Conservation (phyloP, 352 stramenopile genomes). For the Phytophthora lateralis region DNA sequence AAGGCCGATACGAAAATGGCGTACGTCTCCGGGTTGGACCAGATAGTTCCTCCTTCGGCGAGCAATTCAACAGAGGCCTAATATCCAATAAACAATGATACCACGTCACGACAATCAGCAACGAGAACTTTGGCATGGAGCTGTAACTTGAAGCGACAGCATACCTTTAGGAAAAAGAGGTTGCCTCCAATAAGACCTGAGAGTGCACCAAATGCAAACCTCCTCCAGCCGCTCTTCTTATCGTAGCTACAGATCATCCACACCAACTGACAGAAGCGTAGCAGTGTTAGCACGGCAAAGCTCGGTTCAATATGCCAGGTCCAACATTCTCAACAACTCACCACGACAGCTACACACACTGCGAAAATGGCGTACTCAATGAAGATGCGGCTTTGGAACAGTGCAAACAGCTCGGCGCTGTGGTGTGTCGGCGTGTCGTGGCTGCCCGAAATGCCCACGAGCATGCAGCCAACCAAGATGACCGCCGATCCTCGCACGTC, state of each 20-base stretch:
- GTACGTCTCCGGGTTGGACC: slow-evolving; percentile 72
- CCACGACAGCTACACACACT: slow-evolving; percentile 38
- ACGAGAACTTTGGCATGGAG: background rate
- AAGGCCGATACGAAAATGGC: slow-evolving; percentile 70
- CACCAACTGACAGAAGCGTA: slow-evolving; percentile 49
- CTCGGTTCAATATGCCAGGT: background rate
- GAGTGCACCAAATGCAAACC: slow-evolving; percentile 82
- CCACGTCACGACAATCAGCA: slow-evolving; percentile 1
- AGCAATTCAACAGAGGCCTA: slow-evolving; percentile 85
- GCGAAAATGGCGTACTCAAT: slow-evolving; percentile 68
- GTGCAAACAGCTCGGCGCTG: slow-evolving; percentile 77
- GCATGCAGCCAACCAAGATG: slow-evolving; percentile 76
- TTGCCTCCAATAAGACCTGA: slow-evolving; percentile 86
- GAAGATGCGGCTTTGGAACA: slow-evolving; percentile 78
- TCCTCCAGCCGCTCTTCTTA: slow-evolving; percentile 68
- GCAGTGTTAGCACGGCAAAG: slow-evolving; percentile 10
- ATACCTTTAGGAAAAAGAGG: slow-evolving; percentile 88
- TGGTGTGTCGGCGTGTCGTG: slow-evolving; percentile 80
- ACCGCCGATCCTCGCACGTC: slow-evolving; percentile 75
- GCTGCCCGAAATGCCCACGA: slow-evolving; percentile 82
- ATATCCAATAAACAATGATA: slow-evolving; percentile 3
- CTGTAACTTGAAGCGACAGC: background rate
- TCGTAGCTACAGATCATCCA: slow-evolving; percentile 75
- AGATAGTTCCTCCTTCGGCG: slow-evolving; percentile 72
- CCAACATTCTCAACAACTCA: slow-evolving; percentile 32